phyloP scores from a whole-genome alignment of 2,329 filamentous ascomycete genomes.

The Metarhizium anisopliae region DNA sequence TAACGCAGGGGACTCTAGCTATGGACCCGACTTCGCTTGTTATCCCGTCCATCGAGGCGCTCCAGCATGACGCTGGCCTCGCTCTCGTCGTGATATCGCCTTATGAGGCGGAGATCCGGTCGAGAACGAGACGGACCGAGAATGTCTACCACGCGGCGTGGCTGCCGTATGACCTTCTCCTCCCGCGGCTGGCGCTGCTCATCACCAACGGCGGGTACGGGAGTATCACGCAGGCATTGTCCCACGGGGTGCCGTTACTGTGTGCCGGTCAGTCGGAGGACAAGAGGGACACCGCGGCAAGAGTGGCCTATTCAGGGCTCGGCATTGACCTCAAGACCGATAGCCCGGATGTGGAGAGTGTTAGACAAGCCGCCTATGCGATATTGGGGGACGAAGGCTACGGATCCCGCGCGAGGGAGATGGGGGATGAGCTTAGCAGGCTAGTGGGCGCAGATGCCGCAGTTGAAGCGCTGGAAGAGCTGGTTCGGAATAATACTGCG shows the following conservation, averaged over 20 bases:
- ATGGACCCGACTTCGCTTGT: constrained; percentile 27
- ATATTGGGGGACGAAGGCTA: constrained; percentile 18
- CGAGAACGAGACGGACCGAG: constrained; percentile 10
- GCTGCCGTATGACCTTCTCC: constrained; percentile 26
- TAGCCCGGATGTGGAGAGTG: constrained; percentile 17
- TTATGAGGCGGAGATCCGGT: constrained; percentile 16
- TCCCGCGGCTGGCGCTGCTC: constrained; percentile 23
- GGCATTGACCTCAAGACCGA: constrained; percentile 29
- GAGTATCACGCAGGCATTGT: constrained; percentile 26
- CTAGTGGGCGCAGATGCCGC: constrained; percentile 19
- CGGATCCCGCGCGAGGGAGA: constrained; percentile 10
- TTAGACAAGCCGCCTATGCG: constrained; percentile 15
- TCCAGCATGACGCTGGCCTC: constrained; percentile 16
- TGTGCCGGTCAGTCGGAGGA: constrained; percentile 28
- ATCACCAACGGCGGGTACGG: constrained; percentile 30
- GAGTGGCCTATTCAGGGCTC: constrained; percentile 21
- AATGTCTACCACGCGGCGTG: constrained; percentile 24
- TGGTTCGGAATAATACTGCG: constrained; percentile 1
- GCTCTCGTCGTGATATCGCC: constrained; percentile 25
- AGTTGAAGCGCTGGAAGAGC: constrained; percentile 20
- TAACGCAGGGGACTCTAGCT: constrained; percentile 29
- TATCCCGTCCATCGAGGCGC: constrained; percentile 26
- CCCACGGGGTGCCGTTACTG: constrained; percentile 24
- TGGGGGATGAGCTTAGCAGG: constrained; percentile 19
- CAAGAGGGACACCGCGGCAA: constrained; percentile 26